Conservation (phyloP, 495 filamentous ascomycete genomes). For the Aspergillus nanangensis region DNA sequence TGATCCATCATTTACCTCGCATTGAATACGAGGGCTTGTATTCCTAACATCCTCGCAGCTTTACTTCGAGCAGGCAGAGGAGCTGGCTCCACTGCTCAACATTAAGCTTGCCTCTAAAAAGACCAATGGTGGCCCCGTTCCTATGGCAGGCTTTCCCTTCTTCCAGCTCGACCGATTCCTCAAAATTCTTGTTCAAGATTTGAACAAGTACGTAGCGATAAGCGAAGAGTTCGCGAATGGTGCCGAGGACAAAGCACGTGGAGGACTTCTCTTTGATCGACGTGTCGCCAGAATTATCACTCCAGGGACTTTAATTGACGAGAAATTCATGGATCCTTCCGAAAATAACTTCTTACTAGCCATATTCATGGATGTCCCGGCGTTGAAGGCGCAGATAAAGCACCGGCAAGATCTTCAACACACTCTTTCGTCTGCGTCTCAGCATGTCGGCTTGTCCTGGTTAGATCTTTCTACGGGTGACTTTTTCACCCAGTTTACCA, state of each 20-base stretch:
- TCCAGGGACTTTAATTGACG: conserved; percentile 92
- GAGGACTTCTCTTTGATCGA: conserved; percentile 77
- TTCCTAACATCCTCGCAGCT: conserved; percentile 40
- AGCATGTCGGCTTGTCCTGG: conserved; percentile 79
- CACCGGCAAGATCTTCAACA: conserved; percentile 23
- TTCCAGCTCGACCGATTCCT: conserved; percentile 88
- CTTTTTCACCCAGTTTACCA: conserved; percentile 83
- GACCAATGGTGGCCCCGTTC: conserved; percentile 66
- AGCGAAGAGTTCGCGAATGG: conserved; percentile 83
- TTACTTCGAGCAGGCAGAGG: conserved; percentile 90
- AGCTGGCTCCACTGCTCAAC: conserved; percentile 79
- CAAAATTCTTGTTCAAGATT: conserved; percentile 86
- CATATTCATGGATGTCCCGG: conserved; percentile 49
- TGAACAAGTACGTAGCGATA: conserved; percentile 86
- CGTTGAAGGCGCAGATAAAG: conserved; percentile 17
- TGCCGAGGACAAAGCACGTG: conserved; percentile 60
- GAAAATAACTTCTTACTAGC: conserved; percentile 89
- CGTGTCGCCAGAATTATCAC: conserved; percentile 84
- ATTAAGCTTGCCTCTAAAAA: conserved; percentile 82
- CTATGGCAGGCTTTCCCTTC: conserved; percentile 94
- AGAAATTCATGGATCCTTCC: conserved; percentile 91
- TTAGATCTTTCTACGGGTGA: conserved; percentile 90
- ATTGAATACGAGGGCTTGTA: not conserved
- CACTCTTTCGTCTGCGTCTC: conserved; percentile 33
- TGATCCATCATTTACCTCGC: not conserved